Evolutionary conservation across 164 flowering plant species (phyloP).

Genomic region (Kingdonia uniflora): DNA sequence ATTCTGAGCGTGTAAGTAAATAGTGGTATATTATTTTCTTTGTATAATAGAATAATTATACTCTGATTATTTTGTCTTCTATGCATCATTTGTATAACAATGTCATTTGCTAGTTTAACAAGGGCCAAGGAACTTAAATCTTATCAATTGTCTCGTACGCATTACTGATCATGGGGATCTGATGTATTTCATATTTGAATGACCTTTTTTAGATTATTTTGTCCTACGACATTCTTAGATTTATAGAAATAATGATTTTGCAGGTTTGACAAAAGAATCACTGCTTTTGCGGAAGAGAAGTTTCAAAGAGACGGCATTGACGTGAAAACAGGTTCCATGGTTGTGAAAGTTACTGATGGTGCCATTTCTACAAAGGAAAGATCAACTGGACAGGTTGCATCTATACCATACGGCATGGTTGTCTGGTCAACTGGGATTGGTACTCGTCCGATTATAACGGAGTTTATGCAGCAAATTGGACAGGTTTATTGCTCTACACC

Average conservation of each 20-base stretch:
- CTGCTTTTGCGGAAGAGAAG: slow-evolving; percentile 77
- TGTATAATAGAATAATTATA: too few species aligned
- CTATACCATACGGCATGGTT: slow-evolving; percentile 86
- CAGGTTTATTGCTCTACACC: slow-evolving; percentile 40
- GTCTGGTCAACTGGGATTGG: slow-evolving; percentile 99
- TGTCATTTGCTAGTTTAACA: too few species aligned
- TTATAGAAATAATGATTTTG: slow-evolving; percentile 1
- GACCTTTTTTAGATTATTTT: too few species aligned
- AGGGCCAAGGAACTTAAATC: too few species aligned
- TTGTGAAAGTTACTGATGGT: slow-evolving; percentile 61
- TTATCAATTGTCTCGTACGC: too few species aligned
- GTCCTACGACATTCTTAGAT: too few species aligned
- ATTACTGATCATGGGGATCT: too few species aligned
- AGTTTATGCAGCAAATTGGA: slow-evolving; percentile 83
- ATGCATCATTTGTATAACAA: too few species aligned
- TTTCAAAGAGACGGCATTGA: slow-evolving; percentile 85
- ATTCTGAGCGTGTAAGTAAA: slow-evolving; percentile 75
- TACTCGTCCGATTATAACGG: slow-evolving; percentile 68
- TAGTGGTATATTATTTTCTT: neutral
- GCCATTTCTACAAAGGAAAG: slow-evolving; percentile 56
- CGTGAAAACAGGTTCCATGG: slow-evolving; percentile 75
- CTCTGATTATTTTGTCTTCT: too few species aligned
- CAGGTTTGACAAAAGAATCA: slow-evolving; percentile 96
- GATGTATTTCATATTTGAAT: too few species aligned
- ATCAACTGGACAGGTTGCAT: slow-evolving; percentile 32